Evolutionary conservation across 257 asterid genomes (phyloP), one percentile per base, ranked within the genome.

Genomic region (Asclepias syriaca): DNA sequence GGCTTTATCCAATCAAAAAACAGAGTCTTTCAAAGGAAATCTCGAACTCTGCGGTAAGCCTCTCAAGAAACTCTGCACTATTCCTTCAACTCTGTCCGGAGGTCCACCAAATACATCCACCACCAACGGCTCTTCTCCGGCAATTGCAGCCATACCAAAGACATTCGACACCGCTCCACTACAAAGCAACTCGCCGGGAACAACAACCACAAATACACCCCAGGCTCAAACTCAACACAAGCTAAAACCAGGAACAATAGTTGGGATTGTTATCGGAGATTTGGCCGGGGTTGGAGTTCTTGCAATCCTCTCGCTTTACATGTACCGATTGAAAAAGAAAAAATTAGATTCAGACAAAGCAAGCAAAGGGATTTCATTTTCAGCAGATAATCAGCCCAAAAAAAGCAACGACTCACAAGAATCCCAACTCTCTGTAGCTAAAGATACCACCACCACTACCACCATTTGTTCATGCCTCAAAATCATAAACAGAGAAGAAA

Each of bases 61-160:
- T 43, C 78, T 90, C 67, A 80, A 81, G 76, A 89, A 83, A 49
- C 90, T 86, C 0, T 94, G 99, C 59, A 53, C 83, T 2, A 50
- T 86, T 27, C 98, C 99, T 71, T 91, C 98, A 27, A 81, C 88
- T 39, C 70, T 86, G 5, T 85, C 97, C 7, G 61, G 65, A 9
- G 61, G 65, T n/a, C 96, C 96, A 12, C 91, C 91, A 1, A 87
- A 84, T 51, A 67, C 61, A 18, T 55, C 88, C 0, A 21, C 79
- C 11, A 24, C 79, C 11, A 91, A 85, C 63, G 71, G 81, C 55
- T 74, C 92, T 5, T 54, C 96, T 32, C 88, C 97, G 2, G 98
- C 98, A 11, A 91, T 94, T 74, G 98, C 98, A 5, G 99, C 87
- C 73, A 91, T 94, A 24, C 99, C 99, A 1, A 83, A 85, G 75